Evolutionary conservation across 441 rosid species (phyloP).

Genomic region (Capsella rubella): DNA sequence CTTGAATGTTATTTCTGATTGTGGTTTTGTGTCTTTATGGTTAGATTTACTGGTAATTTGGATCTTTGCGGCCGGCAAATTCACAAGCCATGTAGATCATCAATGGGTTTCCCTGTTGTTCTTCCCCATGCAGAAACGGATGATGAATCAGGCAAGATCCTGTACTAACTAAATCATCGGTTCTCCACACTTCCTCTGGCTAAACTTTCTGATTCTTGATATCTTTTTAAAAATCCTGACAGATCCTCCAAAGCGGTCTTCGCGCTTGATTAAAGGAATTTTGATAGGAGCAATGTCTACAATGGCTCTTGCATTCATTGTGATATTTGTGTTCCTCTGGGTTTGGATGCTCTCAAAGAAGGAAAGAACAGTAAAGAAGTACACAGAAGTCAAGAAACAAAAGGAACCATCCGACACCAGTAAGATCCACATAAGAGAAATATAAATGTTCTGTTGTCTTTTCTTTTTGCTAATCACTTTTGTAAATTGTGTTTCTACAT

Average conservation of each 20-base stretch:
- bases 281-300: conserved; percentile 83
- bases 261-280: conserved; percentile 84
- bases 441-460: neutral
- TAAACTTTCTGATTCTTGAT: conserved; percentile 27
- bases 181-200: neutral
- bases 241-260: conserved; percentile 75
- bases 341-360: conserved; percentile 80
- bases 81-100: conserved; percentile 87
- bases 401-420: conserved; percentile 65
- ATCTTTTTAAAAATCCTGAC: conserved; percentile 24
- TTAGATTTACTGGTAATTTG: conserved; percentile 81
- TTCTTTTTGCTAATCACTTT: neutral
- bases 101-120: conserved; percentile 93
- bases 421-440: conserved; percentile 27
- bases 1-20: neutral
- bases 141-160: conserved; percentile 75
- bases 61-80: conserved; percentile 95
- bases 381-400: conserved; percentile 91
- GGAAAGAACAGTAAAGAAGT: conserved; percentile 85
- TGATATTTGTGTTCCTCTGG: conserved; percentile 82
- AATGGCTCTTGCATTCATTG: conserved; percentile 68
- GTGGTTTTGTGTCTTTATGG: conserved; percentile 7
- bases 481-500: conserved; percentile 1
- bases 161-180: neutral
- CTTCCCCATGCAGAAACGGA: conserved; percentile 90